phyloP scores from a whole-genome alignment of 2,329 filamentous ascomycete species.

The Venturia carpophila region DNA sequence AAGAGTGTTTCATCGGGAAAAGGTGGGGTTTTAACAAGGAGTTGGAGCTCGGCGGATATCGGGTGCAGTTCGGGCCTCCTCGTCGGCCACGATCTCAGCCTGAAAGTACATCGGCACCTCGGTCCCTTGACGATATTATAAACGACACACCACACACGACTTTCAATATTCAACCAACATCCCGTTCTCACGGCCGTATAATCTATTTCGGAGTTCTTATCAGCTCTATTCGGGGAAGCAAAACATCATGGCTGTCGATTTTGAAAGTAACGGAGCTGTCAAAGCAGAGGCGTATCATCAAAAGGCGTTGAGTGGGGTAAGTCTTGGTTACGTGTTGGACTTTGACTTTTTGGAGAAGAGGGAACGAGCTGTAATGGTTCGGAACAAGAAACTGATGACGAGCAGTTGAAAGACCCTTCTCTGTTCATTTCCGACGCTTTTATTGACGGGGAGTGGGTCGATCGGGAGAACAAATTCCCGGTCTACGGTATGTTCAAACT shows the following conservation, averaged over 20 bases:
- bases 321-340: not conserved
- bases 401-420: slow-evolving; percentile 18
- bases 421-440: slow-evolving; percentile 20
- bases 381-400: not conserved
- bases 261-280: not conserved
- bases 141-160: not conserved
- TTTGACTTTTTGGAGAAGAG: not conserved
- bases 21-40: not conserved
- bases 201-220: not conserved
- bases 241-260: not conserved
- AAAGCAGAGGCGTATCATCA: slow-evolving; percentile 10
- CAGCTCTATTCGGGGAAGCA: not conserved
- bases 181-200: not conserved
- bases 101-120: not conserved
- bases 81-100: not conserved
- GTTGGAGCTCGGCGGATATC: not conserved
- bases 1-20: not conserved
- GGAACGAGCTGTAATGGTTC: not conserved
- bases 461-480: slow-evolving; percentile 15
- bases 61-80: not conserved
- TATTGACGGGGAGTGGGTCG: slow-evolving; percentile 18
- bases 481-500: slow-evolving; percentile 17
- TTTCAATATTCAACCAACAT: not conserved
- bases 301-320: slow-evolving; percentile 13
- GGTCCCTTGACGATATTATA: not conserved